Conservation (phyloP, 2,329 filamentous ascomycete genomes). For the Aspergillus ustus region DNA sequence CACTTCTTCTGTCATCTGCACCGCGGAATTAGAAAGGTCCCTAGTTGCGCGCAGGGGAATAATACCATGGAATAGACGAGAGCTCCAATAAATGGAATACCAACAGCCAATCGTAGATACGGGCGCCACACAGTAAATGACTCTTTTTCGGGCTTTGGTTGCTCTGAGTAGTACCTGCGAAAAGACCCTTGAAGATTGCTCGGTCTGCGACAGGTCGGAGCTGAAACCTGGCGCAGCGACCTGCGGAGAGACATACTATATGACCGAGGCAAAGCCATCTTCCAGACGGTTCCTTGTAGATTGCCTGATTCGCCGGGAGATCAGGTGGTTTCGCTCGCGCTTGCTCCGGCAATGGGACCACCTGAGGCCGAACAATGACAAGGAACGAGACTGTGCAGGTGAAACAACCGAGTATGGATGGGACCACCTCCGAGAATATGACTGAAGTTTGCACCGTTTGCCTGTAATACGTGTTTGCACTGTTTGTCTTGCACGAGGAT, state of each 20-base stretch:
- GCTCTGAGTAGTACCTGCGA: conserved; percentile 6
- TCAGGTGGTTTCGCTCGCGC: conserved; percentile 23
- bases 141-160: conserved; percentile 28
- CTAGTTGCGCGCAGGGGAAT: background rate
- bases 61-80: conserved; percentile 58
- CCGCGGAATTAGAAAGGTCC: conserved; percentile 12
- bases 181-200: conserved; percentile 25
- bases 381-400: conserved; percentile 8
- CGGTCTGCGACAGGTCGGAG: conserved; percentile 28
- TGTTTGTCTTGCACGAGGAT: conserved; percentile 5
- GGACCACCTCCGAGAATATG: conserved; percentile 21
- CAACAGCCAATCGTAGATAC: conserved; percentile 54
- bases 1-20: conserved; percentile 43
- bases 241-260: conserved; percentile 39
- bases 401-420: conserved; percentile 25
- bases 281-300: conserved; percentile 19
- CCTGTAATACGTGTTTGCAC: conserved; percentile 1
- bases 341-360: conserved; percentile 15
- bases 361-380: conserved; percentile 4
- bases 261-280: conserved; percentile 39
- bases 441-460: conserved; percentile 23
- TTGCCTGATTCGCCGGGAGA: conserved; percentile 22
- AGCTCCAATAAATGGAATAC: conserved; percentile 53
- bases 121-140: conserved; percentile 49
- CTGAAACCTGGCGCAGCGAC: conserved; percentile 33